Conservation (phyloP, 2,329 filamentous ascomycete genomes). For the Lecanicillium sp. region DNA sequence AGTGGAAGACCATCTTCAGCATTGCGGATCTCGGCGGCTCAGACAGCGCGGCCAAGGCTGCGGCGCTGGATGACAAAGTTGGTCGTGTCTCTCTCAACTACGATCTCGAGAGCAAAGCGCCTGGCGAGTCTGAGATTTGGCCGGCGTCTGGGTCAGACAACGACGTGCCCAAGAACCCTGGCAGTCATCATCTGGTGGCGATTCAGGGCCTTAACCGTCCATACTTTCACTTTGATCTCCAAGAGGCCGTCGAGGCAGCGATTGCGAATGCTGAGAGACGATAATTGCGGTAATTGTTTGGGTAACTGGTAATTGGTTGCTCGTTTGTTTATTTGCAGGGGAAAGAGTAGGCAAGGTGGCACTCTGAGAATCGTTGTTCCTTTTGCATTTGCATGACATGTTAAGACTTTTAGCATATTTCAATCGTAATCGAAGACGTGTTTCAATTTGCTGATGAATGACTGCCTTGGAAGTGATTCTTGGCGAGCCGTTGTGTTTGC, state of each 20-base stretch:
- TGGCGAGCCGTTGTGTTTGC: no score
- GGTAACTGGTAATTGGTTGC: not conserved
- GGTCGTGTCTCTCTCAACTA: not conserved
- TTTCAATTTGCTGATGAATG: no score
- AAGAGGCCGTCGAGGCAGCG: constrained; percentile 42
- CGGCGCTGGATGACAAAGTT: constrained; percentile 56
- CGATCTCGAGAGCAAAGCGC: constrained; percentile 18
- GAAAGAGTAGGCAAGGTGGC: constrained; percentile 10
- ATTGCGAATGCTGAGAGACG: constrained; percentile 28
- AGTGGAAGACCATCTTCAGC: constrained; percentile 76
- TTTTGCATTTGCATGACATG: not conserved
- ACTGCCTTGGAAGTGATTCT: no score
- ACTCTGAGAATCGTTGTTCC: not conserved
- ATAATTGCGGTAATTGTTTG: no score
- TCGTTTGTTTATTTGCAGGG: not conserved
- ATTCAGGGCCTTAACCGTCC: constrained; percentile 44
- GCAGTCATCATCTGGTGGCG: constrained; percentile 28
- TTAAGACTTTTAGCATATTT: no score
- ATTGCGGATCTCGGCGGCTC: constrained; percentile 78
- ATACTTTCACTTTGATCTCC: constrained; percentile 47
- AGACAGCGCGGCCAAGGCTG: constrained; percentile 51
- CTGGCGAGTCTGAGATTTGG: constrained; percentile 15
- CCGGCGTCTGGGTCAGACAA: constrained; percentile 20
- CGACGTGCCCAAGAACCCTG: constrained; percentile 23
- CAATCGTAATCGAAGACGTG: no score